These are phyloP conservation scores for Areca catechu DNA, from an alignment of 176 grass and related monocot genomes.

Conservation along the genomic window DNA sequence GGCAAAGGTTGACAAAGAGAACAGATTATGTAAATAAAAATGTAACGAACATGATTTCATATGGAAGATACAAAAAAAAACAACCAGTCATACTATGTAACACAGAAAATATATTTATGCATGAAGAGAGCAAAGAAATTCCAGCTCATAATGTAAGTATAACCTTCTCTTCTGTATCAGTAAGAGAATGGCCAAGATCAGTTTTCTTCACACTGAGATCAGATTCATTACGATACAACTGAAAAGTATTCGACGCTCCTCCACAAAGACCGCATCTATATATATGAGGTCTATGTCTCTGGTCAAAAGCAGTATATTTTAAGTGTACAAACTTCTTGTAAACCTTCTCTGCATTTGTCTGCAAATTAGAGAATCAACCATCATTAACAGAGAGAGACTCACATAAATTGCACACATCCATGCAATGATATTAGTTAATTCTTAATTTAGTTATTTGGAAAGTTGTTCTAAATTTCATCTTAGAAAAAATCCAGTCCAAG, in stretches of 20 bases:
- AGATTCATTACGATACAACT: conserved; percentile 37
- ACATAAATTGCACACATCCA: conserved; percentile 5
- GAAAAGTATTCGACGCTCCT: conserved; percentile 52
- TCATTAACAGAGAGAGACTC: too few relatives aligned
- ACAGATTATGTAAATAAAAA: too few relatives aligned
- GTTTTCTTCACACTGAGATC: conserved; percentile 34
- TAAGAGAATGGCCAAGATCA: conserved; percentile 24
- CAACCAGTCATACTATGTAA: too few relatives aligned
- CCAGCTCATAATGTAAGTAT: neutral
- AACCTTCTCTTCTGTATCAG: conserved; percentile 38
- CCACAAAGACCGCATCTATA: conserved; percentile 76
- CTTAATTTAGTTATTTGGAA: too few relatives aligned
- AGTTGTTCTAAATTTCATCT: too few relatives aligned
- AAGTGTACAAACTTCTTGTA: conserved; percentile 62
- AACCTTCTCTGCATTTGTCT: conserved; percentile 67
- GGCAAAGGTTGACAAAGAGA: too few relatives aligned
- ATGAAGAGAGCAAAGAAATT: too few relatives aligned
- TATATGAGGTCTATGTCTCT: conserved; percentile 30
- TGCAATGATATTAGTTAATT: neutral
- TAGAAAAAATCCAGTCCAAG: too few relatives aligned
- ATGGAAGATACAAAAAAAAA: too few relatives aligned
- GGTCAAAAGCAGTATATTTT: conserved; percentile 32
- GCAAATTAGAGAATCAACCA: conserved; percentile 22
- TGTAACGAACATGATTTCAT: too few relatives aligned
- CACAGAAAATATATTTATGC: too few relatives aligned